These are phyloP conservation scores for Aegilops umbellulata DNA, from an alignment of 176 grass and related monocot genomes.

Conservation along the genomic window DNA sequence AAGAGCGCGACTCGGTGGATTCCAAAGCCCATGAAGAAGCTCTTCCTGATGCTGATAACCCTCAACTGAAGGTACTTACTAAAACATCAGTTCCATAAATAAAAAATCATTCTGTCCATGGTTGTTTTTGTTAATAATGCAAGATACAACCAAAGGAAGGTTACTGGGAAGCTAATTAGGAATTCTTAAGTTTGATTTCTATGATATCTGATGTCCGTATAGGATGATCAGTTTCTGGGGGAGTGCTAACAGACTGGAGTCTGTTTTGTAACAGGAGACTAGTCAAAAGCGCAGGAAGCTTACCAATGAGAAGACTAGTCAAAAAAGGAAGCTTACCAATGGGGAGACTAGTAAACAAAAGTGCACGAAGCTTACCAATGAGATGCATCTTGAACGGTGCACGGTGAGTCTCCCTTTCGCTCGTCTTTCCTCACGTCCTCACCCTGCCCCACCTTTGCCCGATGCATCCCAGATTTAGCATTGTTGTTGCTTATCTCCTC, in stretches of 20 bases:
- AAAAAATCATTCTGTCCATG: too few relatives aligned
- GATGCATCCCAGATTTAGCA: neutral
- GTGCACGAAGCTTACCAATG: neutral
- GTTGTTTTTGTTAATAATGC: neutral
- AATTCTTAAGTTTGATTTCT: neutral
- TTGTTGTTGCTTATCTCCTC: neutral
- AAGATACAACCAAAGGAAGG: conserved; percentile 1
- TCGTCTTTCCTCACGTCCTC: neutral
- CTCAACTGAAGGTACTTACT: too few relatives aligned
- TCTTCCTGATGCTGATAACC: too few relatives aligned
- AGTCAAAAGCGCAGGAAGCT: neutral
- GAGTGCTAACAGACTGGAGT: neutral
- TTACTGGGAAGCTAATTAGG: neutral
- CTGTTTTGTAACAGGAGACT: neutral
- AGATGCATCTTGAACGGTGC: neutral
- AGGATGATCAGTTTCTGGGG: neutral
- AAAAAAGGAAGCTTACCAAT: too few relatives aligned
- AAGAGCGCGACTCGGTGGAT: too few relatives aligned
- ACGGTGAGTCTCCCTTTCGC: neutral
- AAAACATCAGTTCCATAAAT: too few relatives aligned
- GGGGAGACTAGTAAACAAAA: neutral
- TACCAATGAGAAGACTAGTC: neutral
- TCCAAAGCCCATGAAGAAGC: too few relatives aligned
- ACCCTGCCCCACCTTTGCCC: neutral
- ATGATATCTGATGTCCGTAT: neutral